Evolutionary conservation across 805 yeast species (phyloP), one percentile per base, ranked within the genome.

Genomic region (Teunomyces cretensis): DNA sequence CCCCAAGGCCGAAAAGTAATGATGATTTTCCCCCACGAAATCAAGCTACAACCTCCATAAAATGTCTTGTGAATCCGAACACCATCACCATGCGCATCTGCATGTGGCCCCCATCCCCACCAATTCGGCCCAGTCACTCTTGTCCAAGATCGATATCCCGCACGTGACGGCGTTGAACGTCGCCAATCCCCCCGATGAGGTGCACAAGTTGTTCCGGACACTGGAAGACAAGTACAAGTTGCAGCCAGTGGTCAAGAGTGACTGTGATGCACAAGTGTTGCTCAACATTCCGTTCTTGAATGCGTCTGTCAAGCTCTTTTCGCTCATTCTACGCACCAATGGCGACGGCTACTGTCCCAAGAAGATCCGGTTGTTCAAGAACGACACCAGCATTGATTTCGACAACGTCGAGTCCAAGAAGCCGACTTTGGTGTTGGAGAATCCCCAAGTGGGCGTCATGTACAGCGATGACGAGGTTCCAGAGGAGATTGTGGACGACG

Each of bases 201-300:
- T 74, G 12, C 62, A 56, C 16, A 61, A 69, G 42, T 67, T 89
- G 15, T 78, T 91, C 62, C 84, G 83, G 51, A 54, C 70, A 2
- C 64, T 71, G 39, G 77, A 72, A 1, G 68, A 73, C 6, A 78
- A 78, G 54, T 80, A 78, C 49, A 62, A 70, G n/a, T 52, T 79
- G 8, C 71, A 49, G 48, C 81, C 68, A 50, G 61, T 69, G 12
- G 65, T 68, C 58, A 82, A 79, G 63, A 79, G 87, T 1, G 97
- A 91, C 60, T 81, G 86, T 2, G 98, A 92, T 57, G 80, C 84
- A 47, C 97, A 92, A 60, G 52, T 91, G 53, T 77, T 91, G 27
- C 53, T 92, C 27, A 78, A 80, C 43, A 78, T 92, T 24, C 97
- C 97, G 24, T 92, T 92, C 56, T 47, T 68, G 31, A 81, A 84